A percentile compares a stretch with the other conserved stretches of the same genome.
Evolutionary conservation across 1,284 basidiomycete species (phyloP).

Genomic region (Acaromyces ingoldii): DNA sequence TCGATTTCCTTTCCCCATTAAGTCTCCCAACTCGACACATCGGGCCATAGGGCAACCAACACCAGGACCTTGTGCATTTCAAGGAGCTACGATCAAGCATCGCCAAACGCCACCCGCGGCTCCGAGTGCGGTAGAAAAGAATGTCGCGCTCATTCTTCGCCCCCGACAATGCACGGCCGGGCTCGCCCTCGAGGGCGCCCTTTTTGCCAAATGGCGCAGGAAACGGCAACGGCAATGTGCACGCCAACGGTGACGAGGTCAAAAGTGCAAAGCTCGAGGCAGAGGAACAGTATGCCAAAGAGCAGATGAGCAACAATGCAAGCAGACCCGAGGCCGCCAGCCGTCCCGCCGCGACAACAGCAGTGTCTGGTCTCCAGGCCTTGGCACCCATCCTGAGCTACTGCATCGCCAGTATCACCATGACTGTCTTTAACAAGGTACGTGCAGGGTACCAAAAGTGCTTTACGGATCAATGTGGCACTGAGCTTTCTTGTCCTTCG

Average conservation of each 20-base stretch:
- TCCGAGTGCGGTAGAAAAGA: too few species aligned
- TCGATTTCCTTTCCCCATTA: too few species aligned
- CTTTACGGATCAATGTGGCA: neutral
- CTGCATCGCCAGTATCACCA: slow-evolving; percentile 87
- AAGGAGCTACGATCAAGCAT: too few species aligned
- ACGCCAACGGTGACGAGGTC: neutral
- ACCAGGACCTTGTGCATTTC: too few species aligned
- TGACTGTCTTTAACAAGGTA: slow-evolving; percentile 92
- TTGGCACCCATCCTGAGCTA: slow-evolving; percentile 80
- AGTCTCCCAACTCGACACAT: too few species aligned
- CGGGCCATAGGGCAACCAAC: too few species aligned
- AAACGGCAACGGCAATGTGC: neutral
- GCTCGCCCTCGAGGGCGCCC: neutral
- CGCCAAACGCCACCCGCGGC: too few species aligned
- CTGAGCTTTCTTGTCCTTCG: neutral
- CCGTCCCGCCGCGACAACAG: too few species aligned
- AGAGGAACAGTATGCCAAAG: neutral
- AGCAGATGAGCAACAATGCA: neutral
- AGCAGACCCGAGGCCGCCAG: neutral
- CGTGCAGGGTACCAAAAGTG: neutral
- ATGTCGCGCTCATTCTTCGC: slow-evolving; percentile 6
- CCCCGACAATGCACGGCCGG: neutral
- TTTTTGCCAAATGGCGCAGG: neutral
- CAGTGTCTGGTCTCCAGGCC: slow-evolving; percentile 30
- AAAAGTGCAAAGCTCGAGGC: neutral